A percentile compares a stretch with the other conserved stretches of the same genome.
Conservation (phyloP, 495 filamentous ascomycete genomes). For the Aspergillus hancockii region DNA sequence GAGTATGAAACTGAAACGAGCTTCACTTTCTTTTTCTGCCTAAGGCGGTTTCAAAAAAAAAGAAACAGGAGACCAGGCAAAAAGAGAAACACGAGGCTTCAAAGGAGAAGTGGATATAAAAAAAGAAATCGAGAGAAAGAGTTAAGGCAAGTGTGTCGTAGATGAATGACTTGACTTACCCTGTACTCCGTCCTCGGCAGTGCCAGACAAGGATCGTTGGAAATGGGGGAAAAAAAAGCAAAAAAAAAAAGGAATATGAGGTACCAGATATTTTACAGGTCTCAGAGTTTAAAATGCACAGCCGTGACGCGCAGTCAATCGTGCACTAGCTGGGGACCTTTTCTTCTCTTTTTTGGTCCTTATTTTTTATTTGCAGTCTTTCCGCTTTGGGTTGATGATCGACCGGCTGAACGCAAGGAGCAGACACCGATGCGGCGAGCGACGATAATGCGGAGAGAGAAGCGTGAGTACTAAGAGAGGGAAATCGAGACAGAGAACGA, state of each 20-base stretch:
- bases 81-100: neutral
- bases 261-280: slow-evolving; percentile 6
- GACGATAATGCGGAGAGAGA: neutral
- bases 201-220: neutral
- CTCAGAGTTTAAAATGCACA: slow-evolving; percentile 1
- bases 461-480: neutral
- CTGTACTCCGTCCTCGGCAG: slow-evolving; percentile 1
- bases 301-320: slow-evolving; percentile 9
- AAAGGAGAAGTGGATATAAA: neutral
- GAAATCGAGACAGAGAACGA: neutral
- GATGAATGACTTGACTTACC: neutral
- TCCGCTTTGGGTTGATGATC: slow-evolving; percentile 23
- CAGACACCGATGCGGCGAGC: slow-evolving; percentile 8
- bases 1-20: neutral
- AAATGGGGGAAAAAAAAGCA: slow-evolving; percentile 6
- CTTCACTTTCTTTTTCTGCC: neutral
- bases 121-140: slow-evolving; percentile 5
- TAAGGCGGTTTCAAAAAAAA: neutral
- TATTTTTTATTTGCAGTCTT: slow-evolving; percentile 13
- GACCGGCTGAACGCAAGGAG: slow-evolving; percentile 21
- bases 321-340: slow-evolving; percentile 19
- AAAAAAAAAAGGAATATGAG: slow-evolving; percentile 12
- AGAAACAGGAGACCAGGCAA: neutral
- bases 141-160: neutral
- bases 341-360: slow-evolving; percentile 15